Base-by-base conservation (phyloP, 768 basidiomycete genomes). In the Russula earlei region DNA sequence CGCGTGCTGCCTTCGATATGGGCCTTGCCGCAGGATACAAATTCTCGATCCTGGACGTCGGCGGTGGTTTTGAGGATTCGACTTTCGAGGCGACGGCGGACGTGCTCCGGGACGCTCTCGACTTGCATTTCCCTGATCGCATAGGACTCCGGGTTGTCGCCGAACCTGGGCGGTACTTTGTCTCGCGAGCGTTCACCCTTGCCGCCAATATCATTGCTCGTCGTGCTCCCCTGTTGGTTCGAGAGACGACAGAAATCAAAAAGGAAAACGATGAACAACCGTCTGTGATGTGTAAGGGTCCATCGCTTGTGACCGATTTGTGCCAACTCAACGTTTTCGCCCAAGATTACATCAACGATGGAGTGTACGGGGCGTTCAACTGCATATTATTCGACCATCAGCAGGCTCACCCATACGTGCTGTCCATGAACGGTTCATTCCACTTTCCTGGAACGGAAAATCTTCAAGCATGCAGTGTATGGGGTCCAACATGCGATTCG, bases 401-500 rank as follows among this genome's bases (percentile, higher is more conserved):
- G 24, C 36, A 78, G 55, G 85, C 85, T n/a, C 82, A 88, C 65
- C 96, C 96, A 24, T 81, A 81, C 63, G 86, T 89, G 45, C 74
- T 90, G 48, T 85, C 82, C 22, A 72, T 88, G 72, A 74, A 77
- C 49, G 80, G 80, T 38, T 85, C 83, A 2, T 85, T 86, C 69
- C 81, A 82, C 64, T 69, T 78, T 27, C 65, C 78, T 5, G 64
- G 65, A 41, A 67, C 68, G 55, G 74, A 77, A 67, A 68, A 72
- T 15, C 69, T 72, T 67, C 72, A 75, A 51, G 56, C 74, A 11
- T 78, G 85, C 72, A 89, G 85, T 69, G 82, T 98, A 48, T 99
- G 96, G 96, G 96, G 96, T 12, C 96, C 95, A 43, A 99, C 96
- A 9, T 98, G 95, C 77, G 96, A 98, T 68, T 91, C 90, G 33